Evolutionary conservation across 306 rosid genomes (phyloP), one percentile per base, ranked within the genome.

Genomic region (Sophora flavescens): DNA sequence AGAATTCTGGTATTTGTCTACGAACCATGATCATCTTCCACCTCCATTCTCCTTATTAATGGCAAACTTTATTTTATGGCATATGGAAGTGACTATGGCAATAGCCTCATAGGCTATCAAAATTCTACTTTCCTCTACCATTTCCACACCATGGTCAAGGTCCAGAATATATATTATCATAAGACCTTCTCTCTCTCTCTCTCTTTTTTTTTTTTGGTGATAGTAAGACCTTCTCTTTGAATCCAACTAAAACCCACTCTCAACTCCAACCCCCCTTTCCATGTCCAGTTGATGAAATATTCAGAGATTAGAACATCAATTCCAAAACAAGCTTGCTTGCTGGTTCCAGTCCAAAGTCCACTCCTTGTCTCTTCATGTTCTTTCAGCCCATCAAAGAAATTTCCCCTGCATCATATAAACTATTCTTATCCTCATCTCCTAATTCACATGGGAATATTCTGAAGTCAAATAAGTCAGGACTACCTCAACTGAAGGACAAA

Each of bases 381-480:
- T 57, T 65, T 26, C 22, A 33, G 17, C 61, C 57, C 45, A 39
- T 9, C 44, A 77, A 36, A 9, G 42, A 54, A 36, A 59, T 15
- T 66, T 8, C 22, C 58, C 58, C 50, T 69, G 35, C 72, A 70
- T 32, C 44, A 51, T 35, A 26, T 60, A 59, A 48, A 80, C 82
- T 71, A 69, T 47, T 28, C 54, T 54, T 22, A 81, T 42, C 64
- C 52, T 70, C 65, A 42, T 44, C 78, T 53, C 59, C 85, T 57
- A 57, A 11, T 56, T 51, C 32, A 53, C 45, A 35, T 56, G 5
- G 18, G 42, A 32, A 61, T 77, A 78, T 70, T 70, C 70, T 16
- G 16, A 69, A 64, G 66, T 60, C 53, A 48, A 70, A 56, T 39
- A 77, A 33, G 66, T 44, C 6, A 56, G 8, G 52, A 63, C 52